Evolutionary conservation across 192 early-diverging fungal genomes (phyloP).

Genomic region (Linnemannia schmuckeri): DNA sequence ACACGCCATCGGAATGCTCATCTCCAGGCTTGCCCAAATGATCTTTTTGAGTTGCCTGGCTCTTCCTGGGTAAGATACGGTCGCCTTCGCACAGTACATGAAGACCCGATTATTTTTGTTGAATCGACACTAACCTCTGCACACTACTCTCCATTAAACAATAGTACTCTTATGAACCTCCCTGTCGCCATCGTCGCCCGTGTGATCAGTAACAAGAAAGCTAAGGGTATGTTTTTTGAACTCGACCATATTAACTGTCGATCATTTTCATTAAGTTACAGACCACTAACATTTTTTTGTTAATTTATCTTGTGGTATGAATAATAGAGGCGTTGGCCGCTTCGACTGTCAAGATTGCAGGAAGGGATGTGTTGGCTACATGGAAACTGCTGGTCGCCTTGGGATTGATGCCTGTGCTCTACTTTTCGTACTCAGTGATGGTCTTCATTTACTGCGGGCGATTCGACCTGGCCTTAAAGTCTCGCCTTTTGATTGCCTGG

Average conservation of each 20-base stretch:
- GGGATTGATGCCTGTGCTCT: conserved; percentile 79
- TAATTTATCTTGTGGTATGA: neutral
- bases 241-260: neutral
- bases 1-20: conserved; percentile 73
- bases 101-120: neutral
- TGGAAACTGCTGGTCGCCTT: conserved; percentile 90
- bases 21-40: conserved; percentile 77
- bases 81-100: neutral
- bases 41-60: conserved; percentile 78
- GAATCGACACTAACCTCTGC: neutral
- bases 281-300: neutral
- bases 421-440: conserved; percentile 75
- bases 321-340: conserved; percentile 78
- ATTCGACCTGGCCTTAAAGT: conserved; percentile 53
- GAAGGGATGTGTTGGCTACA: conserved; percentile 94
- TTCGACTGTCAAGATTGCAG: conserved; percentile 93
- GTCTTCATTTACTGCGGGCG: conserved; percentile 65
- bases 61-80: conserved; percentile 78
- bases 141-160: neutral
- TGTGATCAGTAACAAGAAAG: conserved; percentile 63
- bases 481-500: conserved; percentile 39
- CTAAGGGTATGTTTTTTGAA: conserved; percentile 47
- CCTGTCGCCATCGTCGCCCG: conserved; percentile 65
- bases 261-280: no score
- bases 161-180: conserved; percentile 64